Base-by-base conservation (phyloP, 2,329 filamentous ascomycete species). In the Botrytis fabae region DNA sequence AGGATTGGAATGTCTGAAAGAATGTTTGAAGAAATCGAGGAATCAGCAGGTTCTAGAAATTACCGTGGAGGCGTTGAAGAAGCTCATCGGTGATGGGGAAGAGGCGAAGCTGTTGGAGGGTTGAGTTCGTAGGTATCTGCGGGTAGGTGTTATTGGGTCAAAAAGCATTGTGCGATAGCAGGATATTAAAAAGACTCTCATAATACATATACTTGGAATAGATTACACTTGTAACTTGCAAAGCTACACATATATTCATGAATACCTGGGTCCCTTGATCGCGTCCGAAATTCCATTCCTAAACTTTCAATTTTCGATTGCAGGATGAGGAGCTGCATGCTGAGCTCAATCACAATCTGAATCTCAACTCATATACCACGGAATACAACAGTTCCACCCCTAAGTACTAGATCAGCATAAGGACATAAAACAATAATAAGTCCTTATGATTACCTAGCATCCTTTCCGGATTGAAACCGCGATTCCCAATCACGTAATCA, bases 61-160 rank as follows among this genome's bases (percentile, higher is more conserved):
- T 25, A 90, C 91, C 0, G 89, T 94, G 8, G 89, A 93, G 79
- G 91, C 91, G 1, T 80, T 97, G 79, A 95, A 95, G 83, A 78
- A 74, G 62, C 69, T 82, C 25, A 59, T 81, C 4, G 78, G 74
- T 40, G 75, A 77, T 32, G 44, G 69, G 57, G 38, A 57, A 10
- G 51, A 54, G 3, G 32, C 32, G 25, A 59, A 40, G 10, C 28
- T 72, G 38, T 60, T 69, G 40, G 51, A 68, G 40, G 70, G 42
- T 40, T 72, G 32, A 69, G n/a, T n/a, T 14, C 51, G 22, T 40
- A 40, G 60, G 22, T 62, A 40, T 32, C 32, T n/a, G 66, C n/a
- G 25, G 7, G 25, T 54, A 48, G n/a, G 28, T 44, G 9, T 10
- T 32, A 46, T 7, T 20, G 9, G n/a, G n/a, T 32, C 32, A 12